Conservation (phyloP, 306 rosid genomes). For the Citrullus amarus region DNA sequence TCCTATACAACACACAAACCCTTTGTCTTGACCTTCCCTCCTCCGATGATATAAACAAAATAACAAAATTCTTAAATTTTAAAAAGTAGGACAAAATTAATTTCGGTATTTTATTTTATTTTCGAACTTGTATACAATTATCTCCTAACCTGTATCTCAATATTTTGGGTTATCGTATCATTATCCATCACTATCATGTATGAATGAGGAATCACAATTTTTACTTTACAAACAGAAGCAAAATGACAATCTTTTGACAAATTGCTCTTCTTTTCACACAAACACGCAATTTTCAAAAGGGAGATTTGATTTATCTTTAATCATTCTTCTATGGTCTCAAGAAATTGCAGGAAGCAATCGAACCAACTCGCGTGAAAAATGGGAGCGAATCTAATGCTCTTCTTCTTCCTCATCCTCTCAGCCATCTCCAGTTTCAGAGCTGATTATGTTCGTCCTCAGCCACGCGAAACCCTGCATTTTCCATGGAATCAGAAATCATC, state of each 20-base stretch:
- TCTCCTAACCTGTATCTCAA: too few relatives aligned
- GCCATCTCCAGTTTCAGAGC: slow-evolving; percentile 21
- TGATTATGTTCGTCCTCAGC: slow-evolving; percentile 66
- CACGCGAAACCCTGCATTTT: slow-evolving; percentile 53
- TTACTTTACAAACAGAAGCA: neutral
- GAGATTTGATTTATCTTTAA: neutral
- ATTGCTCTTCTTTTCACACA: neutral
- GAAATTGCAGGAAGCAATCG: neutral
- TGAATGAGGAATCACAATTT: neutral
- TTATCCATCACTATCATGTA: too few relatives aligned
- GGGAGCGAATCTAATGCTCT: slow-evolving; percentile 21
- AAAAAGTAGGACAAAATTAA: too few relatives aligned
- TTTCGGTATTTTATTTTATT: too few relatives aligned
- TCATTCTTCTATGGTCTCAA: neutral
- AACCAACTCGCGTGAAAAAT: slow-evolving; percentile 16
- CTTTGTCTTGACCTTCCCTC: too few relatives aligned
- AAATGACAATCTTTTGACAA: neutral
- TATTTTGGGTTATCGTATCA: too few relatives aligned
- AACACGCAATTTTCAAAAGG: neutral
- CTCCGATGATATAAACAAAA: too few relatives aligned
- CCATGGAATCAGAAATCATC: slow-evolving; percentile 36
- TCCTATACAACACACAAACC: too few relatives aligned
- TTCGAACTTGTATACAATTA: too few relatives aligned
- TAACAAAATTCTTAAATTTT: too few relatives aligned
- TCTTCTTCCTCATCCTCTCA: slow-evolving; percentile 18